These are phyloP conservation scores for Yamadazyma songkhlaensis DNA, from an alignment of 1,139 yeast species.

Conservation along the genomic window DNA sequence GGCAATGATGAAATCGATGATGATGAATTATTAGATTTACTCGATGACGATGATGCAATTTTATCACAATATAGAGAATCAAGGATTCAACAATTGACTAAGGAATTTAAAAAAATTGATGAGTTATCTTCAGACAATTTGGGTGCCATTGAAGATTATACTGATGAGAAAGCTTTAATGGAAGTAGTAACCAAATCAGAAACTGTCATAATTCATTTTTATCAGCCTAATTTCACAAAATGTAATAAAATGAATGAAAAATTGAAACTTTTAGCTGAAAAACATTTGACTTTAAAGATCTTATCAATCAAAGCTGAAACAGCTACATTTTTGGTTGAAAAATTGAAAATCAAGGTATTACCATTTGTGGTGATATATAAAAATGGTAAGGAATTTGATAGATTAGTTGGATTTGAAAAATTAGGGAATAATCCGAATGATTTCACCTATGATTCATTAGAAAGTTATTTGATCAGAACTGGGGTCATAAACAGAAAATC, in stretches of 20 bases:
- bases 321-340: conserved; percentile 70
- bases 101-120: conserved; percentile 43
- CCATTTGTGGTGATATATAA: conserved; percentile 70
- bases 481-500: conserved; percentile 34
- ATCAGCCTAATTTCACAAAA: conserved; percentile 56
- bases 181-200: conserved; percentile 43
- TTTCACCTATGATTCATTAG: conserved; percentile 42
- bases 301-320: conserved; percentile 57
- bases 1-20: conserved; percentile 29
- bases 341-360: conserved; percentile 59
- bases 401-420: conserved; percentile 67
- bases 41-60: conserved; percentile 32
- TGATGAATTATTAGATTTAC: conserved; percentile 34
- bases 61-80: conserved; percentile 44
- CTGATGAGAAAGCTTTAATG: conserved; percentile 57
- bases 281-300: conserved; percentile 56
- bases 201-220: conserved; percentile 61
- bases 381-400: conserved; percentile 54
- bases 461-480: conserved; percentile 33
- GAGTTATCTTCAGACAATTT: conserved; percentile 33
- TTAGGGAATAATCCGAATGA: conserved; percentile 39
- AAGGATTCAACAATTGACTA: conserved; percentile 44
- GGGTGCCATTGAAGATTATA: conserved; percentile 39
- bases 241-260: conserved; percentile 59
- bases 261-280: conserved; percentile 43